Base-by-base conservation (phyloP, 805 yeast species). In the Suhomyces tanzawaensis region DNA sequence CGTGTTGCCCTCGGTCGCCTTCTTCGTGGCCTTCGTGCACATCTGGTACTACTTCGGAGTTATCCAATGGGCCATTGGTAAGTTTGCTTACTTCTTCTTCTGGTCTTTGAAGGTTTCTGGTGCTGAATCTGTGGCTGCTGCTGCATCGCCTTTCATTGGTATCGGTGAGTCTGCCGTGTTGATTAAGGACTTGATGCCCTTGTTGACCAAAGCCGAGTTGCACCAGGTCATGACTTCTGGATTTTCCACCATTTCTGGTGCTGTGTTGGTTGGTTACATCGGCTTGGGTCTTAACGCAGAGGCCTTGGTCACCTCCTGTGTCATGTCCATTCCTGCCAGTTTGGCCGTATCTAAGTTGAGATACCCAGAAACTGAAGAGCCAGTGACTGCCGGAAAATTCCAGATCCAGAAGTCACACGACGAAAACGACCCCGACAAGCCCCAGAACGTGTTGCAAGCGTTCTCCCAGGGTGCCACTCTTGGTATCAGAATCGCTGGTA, bases 261-360 rank as follows among this genome's bases (percentile, higher is more conserved):
- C 82, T 3, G 82, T 78, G 19, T 65, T 79, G 48, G 82, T 78
- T 3, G 74, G 82, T 7, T 79, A 79, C 54, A 76, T 79, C 42
- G 79, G 81, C 3, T 64, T 79, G 55, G 85, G 85, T 23, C 69
- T 79, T 47, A 77, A 75, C 47, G 68, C 84, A 2, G 81, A 77
- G 47, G 82, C 82, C 4, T 65, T 79, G 51, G 76, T 79, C 13
- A 73, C 81, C n/a, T 74, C 82, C 19, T 79, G 85, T 65, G 80
- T 79, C 37, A 79, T 79, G 85, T 77, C 83, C 2, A 77, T 79
- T 52, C 85, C 85, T 4, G 81, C 81, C 26, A 72, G 82, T 6
- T 60, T 79, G 42, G 81, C 82, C 3, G 74, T 77, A 16, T 73
- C 82, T 12, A 79, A 79, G 49, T 64, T 79, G 44, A 69, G 84